Percentiles rank a stretch among this genome's conserved stretches.
phyloP scores from a whole-genome alignment of 2,329 filamentous ascomycete genomes.

The Stagonosporopsis vannaccii region DNA sequence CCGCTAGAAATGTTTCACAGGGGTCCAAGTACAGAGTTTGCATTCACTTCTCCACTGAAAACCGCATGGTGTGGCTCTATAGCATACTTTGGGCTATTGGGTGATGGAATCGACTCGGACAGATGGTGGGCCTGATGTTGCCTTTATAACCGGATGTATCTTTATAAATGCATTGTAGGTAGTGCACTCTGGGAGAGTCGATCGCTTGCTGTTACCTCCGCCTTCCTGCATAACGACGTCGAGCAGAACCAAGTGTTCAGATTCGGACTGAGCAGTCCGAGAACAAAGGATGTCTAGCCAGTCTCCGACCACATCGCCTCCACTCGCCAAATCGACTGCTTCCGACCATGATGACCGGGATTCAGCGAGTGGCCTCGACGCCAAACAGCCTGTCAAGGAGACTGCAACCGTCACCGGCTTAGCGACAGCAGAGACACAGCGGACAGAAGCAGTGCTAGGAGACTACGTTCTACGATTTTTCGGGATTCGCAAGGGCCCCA shows the following conservation, averaged over 20 bases:
- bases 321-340: background rate
- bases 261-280: background rate
- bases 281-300: background rate
- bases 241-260: background rate
- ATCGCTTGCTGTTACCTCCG: background rate
- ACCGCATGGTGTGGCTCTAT: background rate
- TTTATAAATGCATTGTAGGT: background rate
- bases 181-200: background rate
- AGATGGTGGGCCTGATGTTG: background rate
- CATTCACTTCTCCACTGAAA: slow-evolving; percentile 5
- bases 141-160: background rate
- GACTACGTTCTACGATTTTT: slow-evolving; percentile 14
- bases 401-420: slow-evolving; percentile 8
- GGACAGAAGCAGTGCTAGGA: slow-evolving; percentile 14
- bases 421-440: slow-evolving; percentile 15
- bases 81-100: background rate
- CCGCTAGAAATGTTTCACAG: slow-evolving; percentile 9
- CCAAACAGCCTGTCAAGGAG: slow-evolving; percentile 11
- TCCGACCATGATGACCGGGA: slow-evolving; percentile 7
- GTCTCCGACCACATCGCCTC: background rate
- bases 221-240: background rate
- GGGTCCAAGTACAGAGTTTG: slow-evolving; percentile 1
- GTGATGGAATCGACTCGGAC: background rate
- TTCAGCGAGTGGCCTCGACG: slow-evolving; percentile 9
- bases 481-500: slow-evolving; percentile 10